Base-by-base conservation (phyloP, 1,284 basidiomycete species). In the Trametes sp. region DNA sequence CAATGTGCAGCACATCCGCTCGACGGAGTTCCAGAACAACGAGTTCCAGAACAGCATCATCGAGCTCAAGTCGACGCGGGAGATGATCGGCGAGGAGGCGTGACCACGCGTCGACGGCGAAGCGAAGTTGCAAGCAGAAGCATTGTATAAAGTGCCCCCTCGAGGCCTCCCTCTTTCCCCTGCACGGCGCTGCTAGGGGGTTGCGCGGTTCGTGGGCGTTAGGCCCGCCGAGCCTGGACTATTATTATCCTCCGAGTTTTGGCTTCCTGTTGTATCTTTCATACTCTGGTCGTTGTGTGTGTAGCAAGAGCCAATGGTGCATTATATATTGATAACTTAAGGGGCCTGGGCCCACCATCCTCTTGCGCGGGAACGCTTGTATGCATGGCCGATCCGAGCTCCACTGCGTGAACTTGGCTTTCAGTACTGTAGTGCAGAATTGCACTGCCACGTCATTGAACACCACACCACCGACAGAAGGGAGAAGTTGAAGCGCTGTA, bases 11-110 rank as follows among this genome's bases (percentile, higher is more conserved):
- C 45, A 26, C 45, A 26, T 48, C 45, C 45, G 45, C 24, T 48
- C 45, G 13, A 48, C 28, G 7, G 45, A 28, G 45, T 48, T 28
- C 45, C 24, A 48, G 45, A 29, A 48, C 45, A 48, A 26, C 45
- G 45, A 28, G 45, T 48, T 28, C 45, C 24, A 48, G 45, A 29
- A 48, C 45, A 48, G 45, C 45, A 26, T 48, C 16, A 48, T 48
- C 45, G 45, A 48, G 45, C 45, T 48, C 45, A 48, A 48, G 28
- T 48, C 45, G 13, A 48, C 24, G 45, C 24, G 45, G 24, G 45
- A 48, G 16, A 26, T 29, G 16, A 19, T 48, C 19, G 45, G 14
- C 13, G 45, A 48, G 16, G 28, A 29, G 24, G 45, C 21, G 26
- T 48, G 28, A n/a, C n/a, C n/a, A n/a, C n/a, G n/a, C n/a, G n/a